Conservation (phyloP, 805 yeast species). For the Dipodascus albidus region DNA sequence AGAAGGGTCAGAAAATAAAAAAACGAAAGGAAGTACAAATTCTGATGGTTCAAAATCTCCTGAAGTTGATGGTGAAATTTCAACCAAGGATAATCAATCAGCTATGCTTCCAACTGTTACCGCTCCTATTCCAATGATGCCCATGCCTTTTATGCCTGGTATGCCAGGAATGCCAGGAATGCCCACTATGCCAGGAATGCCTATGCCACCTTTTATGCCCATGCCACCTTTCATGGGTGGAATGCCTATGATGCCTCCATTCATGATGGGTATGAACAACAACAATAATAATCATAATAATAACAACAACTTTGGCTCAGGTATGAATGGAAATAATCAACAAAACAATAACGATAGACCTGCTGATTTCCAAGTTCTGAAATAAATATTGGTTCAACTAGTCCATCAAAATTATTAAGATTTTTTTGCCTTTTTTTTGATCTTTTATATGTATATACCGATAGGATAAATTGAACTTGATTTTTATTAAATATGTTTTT, state of each 20-base stretch:
- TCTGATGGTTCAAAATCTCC: neutral
- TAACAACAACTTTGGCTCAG: neutral
- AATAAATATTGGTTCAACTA: neutral
- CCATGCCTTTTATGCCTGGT: constrained; percentile 7
- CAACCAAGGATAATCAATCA: neutral
- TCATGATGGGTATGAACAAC: neutral
- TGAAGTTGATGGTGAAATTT: neutral
- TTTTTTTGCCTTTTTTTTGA: neutral
- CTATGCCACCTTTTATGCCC: constrained; percentile 13
- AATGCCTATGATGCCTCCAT: constrained; percentile 15
- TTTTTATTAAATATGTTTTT: too few relatives aligned
- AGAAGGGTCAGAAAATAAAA: neutral
- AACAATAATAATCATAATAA: neutral
- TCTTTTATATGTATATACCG: neutral
- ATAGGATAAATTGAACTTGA: neutral
- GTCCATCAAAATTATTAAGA: too few relatives aligned
- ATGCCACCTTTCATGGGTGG: constrained; percentile 18
- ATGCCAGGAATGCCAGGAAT: constrained; percentile 17
- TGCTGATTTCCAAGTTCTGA: neutral
- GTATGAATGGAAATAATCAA: neutral
- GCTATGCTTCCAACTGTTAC: neutral
- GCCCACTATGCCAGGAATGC: constrained; percentile 19
- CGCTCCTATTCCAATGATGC: constrained; percentile 10
- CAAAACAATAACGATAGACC: neutral
- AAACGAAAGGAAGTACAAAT: neutral